phyloP scores from a whole-genome alignment of 805 yeast species.

The Starmerella apis region DNA sequence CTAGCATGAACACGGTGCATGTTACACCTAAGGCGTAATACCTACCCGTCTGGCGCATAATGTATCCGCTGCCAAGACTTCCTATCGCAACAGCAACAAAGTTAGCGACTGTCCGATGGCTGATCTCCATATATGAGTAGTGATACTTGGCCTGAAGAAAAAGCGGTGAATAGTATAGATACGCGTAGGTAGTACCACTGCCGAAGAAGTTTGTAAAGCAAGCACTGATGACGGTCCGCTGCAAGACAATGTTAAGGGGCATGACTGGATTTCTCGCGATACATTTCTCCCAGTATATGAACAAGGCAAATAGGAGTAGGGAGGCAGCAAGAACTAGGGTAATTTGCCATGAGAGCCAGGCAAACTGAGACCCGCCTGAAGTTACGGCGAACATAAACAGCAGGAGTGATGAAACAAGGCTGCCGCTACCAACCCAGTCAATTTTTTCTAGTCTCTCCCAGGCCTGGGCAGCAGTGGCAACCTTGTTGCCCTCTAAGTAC shows the following conservation, averaged over 20 bases:
- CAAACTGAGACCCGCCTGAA: conserved; percentile 48
- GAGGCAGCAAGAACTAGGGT: conserved; percentile 35
- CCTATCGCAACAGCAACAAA: conserved; percentile 60
- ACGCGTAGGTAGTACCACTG: conserved; percentile 57
- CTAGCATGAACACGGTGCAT: conserved; percentile 37
- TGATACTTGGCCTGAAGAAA: conserved; percentile 57
- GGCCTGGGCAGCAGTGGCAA: conserved; percentile 28
- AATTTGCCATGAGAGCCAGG: conserved; percentile 36
- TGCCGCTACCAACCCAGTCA: conserved; percentile 55
- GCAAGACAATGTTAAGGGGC: conserved; percentile 48
- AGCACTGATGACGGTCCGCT: conserved; percentile 53
- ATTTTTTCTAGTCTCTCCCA: conserved; percentile 41
- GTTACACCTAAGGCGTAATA: conserved; percentile 43
- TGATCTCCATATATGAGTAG: conserved; percentile 65
- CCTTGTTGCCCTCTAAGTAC: conserved; percentile 17
- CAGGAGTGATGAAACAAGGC: conserved; percentile 48
- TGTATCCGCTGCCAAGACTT: conserved; percentile 54
- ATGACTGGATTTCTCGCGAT: conserved; percentile 55
- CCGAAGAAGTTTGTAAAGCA: conserved; percentile 60
- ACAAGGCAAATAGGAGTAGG: conserved; percentile 31
- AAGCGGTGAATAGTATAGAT: conserved; percentile 61
- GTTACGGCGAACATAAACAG: conserved; percentile 56
- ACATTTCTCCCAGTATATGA: conserved; percentile 43
- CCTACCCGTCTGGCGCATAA: conserved; percentile 58
- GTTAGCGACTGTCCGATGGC: conserved; percentile 43